phyloP scores from a whole-genome alignment of 1,284 basidiomycete genomes.

The Trichosporon sp. region DNA sequence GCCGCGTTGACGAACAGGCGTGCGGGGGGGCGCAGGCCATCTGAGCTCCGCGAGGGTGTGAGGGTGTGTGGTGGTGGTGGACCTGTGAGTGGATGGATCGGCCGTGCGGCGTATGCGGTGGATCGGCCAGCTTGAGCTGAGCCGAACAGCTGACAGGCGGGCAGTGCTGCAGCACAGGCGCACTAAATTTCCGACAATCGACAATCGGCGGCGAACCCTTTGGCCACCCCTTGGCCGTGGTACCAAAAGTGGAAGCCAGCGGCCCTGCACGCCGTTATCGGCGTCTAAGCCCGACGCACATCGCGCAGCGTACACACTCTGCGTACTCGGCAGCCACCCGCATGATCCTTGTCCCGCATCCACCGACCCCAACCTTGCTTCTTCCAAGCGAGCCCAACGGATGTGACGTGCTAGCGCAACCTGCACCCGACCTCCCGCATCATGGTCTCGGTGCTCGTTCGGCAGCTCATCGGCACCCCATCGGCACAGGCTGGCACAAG shows the following conservation, averaged over 20 bases:
- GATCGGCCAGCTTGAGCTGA: too few species aligned
- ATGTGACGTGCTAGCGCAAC: neutral
- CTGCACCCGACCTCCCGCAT: neutral
- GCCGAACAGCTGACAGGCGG: neutral
- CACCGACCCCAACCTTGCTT: neutral
- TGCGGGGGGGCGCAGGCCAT: neutral
- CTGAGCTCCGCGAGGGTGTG: neutral
- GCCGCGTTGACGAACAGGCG: neutral
- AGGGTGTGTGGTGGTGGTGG: too few species aligned
- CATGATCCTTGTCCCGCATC: slow-evolving; percentile 1
- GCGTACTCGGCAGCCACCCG: neutral
- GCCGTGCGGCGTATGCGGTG: neutral
- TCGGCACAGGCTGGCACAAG: neutral
- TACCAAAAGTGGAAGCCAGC: neutral
- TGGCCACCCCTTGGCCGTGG: neutral
- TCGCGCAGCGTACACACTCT: neutral
- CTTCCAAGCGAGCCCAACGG: neutral
- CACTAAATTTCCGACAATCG: slow-evolving; percentile 4
- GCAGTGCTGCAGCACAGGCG: neutral
- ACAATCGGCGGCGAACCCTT: neutral
- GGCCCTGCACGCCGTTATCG: neutral
- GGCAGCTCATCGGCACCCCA: neutral
- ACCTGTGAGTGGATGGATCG: too few species aligned
- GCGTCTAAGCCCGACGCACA: slow-evolving; percentile 7
- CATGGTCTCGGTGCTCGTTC: neutral